A percentile compares a stretch with the other conserved stretches of the same genome.
phyloP scores from a whole-genome alignment of 2,329 filamentous ascomycete species.

The Aspergillus latus region DNA sequence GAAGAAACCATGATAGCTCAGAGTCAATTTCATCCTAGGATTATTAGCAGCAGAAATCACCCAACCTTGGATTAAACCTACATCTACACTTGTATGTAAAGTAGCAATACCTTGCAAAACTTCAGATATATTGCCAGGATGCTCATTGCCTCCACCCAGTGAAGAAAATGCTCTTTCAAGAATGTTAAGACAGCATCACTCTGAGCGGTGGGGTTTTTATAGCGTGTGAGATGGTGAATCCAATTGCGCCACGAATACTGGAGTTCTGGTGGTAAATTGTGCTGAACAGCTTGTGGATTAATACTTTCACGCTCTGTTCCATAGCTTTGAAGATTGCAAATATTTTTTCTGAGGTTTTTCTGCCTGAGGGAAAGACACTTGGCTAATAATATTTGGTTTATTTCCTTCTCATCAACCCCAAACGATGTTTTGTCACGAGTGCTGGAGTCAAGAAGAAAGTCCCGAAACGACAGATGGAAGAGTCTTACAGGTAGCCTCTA shows the following conservation, averaged over 20 bases:
- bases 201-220: not conserved
- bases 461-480: not conserved
- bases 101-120: not conserved
- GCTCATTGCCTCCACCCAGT: not conserved
- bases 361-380: not conserved
- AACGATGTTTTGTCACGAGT: not conserved
- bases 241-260: constrained; percentile 26
- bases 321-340: not conserved
- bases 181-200: not conserved
- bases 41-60: not conserved
- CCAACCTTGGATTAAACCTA: too few relatives aligned
- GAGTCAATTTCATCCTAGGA: not conserved
- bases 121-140: not conserved
- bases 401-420: not conserved
- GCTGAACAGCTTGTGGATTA: not conserved
- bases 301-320: not conserved
- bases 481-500: not conserved
- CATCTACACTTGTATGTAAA: not conserved
- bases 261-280: not conserved
- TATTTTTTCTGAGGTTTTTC: not conserved
- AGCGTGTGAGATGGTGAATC: constrained; percentile 12
- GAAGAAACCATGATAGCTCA: not conserved
- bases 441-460: not conserved
- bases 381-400: not conserved
- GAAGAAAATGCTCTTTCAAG: not conserved